Evolutionary conservation across 2,329 filamentous ascomycete species (phyloP).

Genomic region (Cryphonectria parasitica): DNA sequence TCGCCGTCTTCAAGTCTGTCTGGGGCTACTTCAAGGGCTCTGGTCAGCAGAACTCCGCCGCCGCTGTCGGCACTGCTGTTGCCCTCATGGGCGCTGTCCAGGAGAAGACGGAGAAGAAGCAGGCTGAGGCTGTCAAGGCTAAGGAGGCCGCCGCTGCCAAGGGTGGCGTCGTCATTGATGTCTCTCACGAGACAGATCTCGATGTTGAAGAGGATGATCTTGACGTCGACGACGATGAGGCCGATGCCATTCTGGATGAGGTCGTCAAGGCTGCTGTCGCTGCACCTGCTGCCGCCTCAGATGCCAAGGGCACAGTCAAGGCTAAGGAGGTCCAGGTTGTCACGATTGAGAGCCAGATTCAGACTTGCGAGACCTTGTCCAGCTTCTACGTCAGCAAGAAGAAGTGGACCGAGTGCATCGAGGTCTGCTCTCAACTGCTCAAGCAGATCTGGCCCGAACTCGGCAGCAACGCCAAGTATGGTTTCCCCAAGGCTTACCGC

Average conservation of each 20-base stretch:
- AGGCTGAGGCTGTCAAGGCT: constrained; percentile 26
- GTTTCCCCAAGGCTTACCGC: constrained; percentile 30
- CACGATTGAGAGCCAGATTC: constrained; percentile 29
- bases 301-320: constrained; percentile 18
- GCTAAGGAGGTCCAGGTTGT: constrained; percentile 26
- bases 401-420: constrained; percentile 28
- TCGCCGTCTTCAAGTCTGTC: constrained; percentile 31
- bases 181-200: constrained; percentile 20
- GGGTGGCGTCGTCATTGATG: constrained; percentile 25
- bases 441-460: constrained; percentile 31
- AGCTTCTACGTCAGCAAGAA: constrained; percentile 29
- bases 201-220: constrained; percentile 24
- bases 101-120: constrained; percentile 27
- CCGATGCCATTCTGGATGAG: constrained; percentile 28
- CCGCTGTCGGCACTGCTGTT: constrained; percentile 29
- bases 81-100: constrained; percentile 28
- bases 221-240: constrained; percentile 28
- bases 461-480: constrained; percentile 26
- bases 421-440: constrained; percentile 29
- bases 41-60: constrained; percentile 30
- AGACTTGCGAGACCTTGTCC: constrained; percentile 29
- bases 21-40: constrained; percentile 32
- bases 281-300: constrained; percentile 13
- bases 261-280: constrained; percentile 25
- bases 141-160: constrained; percentile 23